These are phyloP conservation scores for Aciculoconidium aculeatum DNA, from an alignment of 805 yeast species.

Conservation along the genomic window DNA sequence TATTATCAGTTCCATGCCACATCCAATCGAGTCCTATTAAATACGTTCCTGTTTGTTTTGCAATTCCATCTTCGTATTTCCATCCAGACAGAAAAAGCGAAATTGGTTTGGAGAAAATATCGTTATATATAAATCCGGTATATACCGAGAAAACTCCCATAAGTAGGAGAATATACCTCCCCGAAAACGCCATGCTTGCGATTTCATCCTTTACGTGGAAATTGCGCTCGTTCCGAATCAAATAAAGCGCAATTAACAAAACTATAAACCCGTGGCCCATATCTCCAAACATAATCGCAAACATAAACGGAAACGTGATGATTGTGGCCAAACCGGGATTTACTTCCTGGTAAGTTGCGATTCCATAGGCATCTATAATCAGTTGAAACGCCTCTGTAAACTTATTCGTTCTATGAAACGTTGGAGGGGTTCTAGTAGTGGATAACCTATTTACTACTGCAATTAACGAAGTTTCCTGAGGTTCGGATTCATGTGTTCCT, in stretches of 20 bases:
- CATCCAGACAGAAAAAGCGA: constrained; percentile 85
- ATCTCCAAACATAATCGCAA: constrained; percentile 99
- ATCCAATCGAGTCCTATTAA: constrained; percentile 84
- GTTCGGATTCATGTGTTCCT: no score
- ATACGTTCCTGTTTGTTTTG: constrained; percentile 54
- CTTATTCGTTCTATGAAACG: constrained; percentile 90
- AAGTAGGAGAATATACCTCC: constrained; percentile 81
- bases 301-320: constrained; percentile 96
- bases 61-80: constrained; percentile 66
- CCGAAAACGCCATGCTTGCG: constrained; percentile 92
- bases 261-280: constrained; percentile 90
- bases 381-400: constrained; percentile 90
- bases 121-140: constrained; percentile 92
- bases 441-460: constrained; percentile 46
- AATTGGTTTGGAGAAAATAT: constrained; percentile 87
- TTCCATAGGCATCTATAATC: constrained; percentile 93
- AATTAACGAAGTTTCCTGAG: no score
- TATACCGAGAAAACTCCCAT: constrained; percentile 96
- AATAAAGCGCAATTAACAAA: constrained; percentile 60
- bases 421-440: constrained; percentile 88
- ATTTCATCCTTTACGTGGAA: constrained; percentile 95
- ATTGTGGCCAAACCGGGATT: constrained; percentile 95
- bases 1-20: constrained; percentile 98
- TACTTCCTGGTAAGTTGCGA: constrained; percentile 88
- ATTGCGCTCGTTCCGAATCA: constrained; percentile 69